These are phyloP conservation scores for Pisolithus microcarpus DNA, from an alignment of 768 basidiomycete genomes.

Conservation along the genomic window DNA sequence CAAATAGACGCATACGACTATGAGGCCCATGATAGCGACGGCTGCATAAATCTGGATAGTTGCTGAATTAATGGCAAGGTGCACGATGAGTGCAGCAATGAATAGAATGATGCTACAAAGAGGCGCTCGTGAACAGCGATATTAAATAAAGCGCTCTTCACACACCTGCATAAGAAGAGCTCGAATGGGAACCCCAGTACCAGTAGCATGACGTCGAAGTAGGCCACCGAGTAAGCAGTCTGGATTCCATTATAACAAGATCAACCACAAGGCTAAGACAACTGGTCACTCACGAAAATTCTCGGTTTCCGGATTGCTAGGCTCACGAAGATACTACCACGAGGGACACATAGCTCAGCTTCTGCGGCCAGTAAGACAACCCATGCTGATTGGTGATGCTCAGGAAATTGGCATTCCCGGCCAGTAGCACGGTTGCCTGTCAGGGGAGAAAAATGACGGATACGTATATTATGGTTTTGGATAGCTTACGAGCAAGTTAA, in stretches of 20 bases:
- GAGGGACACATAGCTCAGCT: background rate
- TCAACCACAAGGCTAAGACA: background rate
- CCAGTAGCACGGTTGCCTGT: background rate
- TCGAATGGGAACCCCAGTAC: background rate
- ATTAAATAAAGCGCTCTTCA: background rate
- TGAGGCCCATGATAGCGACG: too few relatives aligned
- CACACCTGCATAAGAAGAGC: background rate
- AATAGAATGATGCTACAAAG: too few relatives aligned
- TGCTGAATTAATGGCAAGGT: too few relatives aligned
- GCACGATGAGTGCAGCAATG: too few relatives aligned
- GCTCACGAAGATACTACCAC: background rate
- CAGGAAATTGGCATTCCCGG: background rate
- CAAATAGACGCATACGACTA: too few relatives aligned
- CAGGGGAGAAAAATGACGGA: too few relatives aligned
- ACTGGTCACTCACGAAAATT: background rate
- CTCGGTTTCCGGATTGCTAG: background rate
- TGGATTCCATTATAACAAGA: background rate
- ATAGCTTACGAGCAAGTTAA: background rate
- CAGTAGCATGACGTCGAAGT: background rate
- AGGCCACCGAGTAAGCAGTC: background rate
- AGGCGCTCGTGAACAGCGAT: too few relatives aligned
- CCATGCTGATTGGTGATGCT: background rate
- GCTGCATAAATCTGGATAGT: too few relatives aligned
- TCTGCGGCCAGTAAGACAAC: background rate
- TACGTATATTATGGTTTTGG: too few relatives aligned